A percentile compares a stretch with the other conserved stretches of the same genome.
Evolutionary conservation across 257 asterid species (phyloP).

Genomic region (Lycium ferocissimum): DNA sequence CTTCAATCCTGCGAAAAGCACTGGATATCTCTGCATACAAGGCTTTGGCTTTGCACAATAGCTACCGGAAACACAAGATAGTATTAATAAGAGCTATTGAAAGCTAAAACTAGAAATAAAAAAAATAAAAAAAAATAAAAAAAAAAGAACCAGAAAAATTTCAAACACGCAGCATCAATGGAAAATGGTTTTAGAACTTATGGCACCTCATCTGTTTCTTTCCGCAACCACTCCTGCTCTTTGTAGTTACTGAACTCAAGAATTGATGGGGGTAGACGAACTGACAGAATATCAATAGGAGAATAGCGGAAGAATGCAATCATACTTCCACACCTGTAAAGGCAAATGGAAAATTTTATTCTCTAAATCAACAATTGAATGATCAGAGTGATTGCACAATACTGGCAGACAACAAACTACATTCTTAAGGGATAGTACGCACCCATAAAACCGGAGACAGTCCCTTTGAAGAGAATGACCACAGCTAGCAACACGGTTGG

Average conservation of each 20-base stretch:
- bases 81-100: not conserved
- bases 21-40: constrained; percentile 69
- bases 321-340: constrained; percentile 79
- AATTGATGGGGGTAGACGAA: constrained; percentile 76
- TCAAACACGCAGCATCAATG: not conserved
- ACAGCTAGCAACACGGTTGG: constrained; percentile 91
- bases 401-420: constrained; percentile 22
- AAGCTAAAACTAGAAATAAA: constrained; percentile 22
- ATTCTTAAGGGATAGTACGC: constrained; percentile 30
- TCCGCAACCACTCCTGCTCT: constrained; percentile 68
- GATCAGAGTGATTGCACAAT: not conserved
- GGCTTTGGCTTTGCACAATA: constrained; percentile 68
- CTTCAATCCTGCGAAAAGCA: constrained; percentile 57
- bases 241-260: constrained; percentile 70
- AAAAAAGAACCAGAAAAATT: not conserved
- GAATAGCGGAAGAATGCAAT: constrained; percentile 91
- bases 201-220: constrained; percentile 77
- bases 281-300: constrained; percentile 79
- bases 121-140: too few species aligned
- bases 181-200: not conserved
- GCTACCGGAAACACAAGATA: constrained; percentile 52
- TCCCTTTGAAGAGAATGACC: constrained; percentile 99
- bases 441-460: constrained; percentile 98
- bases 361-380: constrained; percentile 17
- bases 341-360: constrained; percentile 25